Percentiles rank a stretch among this genome's conserved stretches.
These are phyloP conservation scores for Amanita muscaria DNA, from an alignment of 768 basidiomycete genomes.

Conservation along the genomic window DNA sequence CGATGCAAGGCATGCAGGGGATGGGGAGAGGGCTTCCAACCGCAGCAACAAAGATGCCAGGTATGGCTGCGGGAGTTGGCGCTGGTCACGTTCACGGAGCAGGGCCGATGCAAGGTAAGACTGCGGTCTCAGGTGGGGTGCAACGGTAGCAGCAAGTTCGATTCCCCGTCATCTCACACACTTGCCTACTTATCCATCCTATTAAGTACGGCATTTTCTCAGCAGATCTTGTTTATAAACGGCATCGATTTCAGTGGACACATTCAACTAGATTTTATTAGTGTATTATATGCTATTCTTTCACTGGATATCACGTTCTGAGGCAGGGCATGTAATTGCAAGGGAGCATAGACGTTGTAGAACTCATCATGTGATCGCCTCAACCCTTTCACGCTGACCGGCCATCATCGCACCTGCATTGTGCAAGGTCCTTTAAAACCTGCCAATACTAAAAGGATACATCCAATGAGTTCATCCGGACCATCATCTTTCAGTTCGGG, in stretches of 20 bases:
- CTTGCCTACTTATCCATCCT: neutral
- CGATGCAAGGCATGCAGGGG: slow-evolving; percentile 8
- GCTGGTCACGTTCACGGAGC: neutral
- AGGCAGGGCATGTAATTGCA: neutral
- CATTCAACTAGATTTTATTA: slow-evolving; percentile 3
- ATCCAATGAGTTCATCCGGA: neutral
- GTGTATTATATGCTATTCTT: slow-evolving; percentile 3
- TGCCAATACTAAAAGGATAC: neutral
- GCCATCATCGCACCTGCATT: no score
- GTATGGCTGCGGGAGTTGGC: neutral
- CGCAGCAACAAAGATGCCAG: slow-evolving; percentile 6
- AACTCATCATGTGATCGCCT: no score
- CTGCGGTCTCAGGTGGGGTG: slow-evolving; percentile 5
- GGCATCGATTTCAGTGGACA: neutral
- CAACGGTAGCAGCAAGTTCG: neutral
- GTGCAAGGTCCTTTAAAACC: neutral
- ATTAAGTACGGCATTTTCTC: neutral
- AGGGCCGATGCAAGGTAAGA: slow-evolving; percentile 1
- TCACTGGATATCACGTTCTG: neutral
- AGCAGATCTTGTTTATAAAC: neutral
- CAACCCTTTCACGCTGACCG: no score
- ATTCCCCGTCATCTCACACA: neutral
- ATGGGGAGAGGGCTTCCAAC: slow-evolving; percentile 8
- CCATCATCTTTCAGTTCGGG: neutral
- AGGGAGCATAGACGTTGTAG: neutral